Conservation (phyloP, 805 yeast species). For the Metschnikowia aberdeeniae region DNA sequence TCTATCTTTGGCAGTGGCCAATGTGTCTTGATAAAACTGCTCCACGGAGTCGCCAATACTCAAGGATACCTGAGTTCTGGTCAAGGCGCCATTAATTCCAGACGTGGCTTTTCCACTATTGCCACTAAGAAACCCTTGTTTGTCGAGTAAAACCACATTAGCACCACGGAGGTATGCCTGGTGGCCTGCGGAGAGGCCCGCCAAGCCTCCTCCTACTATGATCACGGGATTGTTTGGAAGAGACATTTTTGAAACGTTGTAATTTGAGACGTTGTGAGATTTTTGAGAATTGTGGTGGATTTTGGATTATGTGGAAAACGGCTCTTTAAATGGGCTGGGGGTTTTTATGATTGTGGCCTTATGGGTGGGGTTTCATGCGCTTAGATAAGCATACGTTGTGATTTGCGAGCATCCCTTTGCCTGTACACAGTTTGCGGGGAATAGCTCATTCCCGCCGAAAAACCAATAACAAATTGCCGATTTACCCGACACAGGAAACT, state of each 20-base stretch:
- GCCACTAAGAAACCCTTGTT: constrained; percentile 59
- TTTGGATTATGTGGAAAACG: neutral
- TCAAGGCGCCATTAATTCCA: constrained; percentile 70
- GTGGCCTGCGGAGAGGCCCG: constrained; percentile 62
- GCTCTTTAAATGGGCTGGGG: neutral
- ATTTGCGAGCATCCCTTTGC: constrained; percentile 4
- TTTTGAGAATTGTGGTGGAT: neutral
- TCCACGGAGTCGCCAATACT: constrained; percentile 54
- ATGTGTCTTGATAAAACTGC: constrained; percentile 61
- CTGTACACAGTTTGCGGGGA: constrained; percentile 3
- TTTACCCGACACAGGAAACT: neutral
- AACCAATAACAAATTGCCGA: neutral
- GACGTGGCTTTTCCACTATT: constrained; percentile 66
- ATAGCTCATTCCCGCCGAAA: neutral
- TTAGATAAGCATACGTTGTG: constrained; percentile 5
- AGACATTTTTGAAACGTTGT: constrained; percentile 4
- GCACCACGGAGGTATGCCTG: constrained; percentile 52
- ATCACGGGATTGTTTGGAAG: constrained; percentile 36
- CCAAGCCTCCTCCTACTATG: constrained; percentile 62
- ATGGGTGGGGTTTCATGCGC: constrained; percentile 1
- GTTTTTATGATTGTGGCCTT: neutral
- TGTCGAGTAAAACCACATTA: constrained; percentile 51
- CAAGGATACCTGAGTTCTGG: constrained; percentile 52
- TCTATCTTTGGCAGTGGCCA: constrained; percentile 58
- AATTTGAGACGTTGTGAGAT: neutral